Percentiles rank a stretch among this genome's conserved stretches.
Evolutionary conservation across 768 basidiomycete genomes (phyloP).

Genomic region (Lactarius sanguifluus): DNA sequence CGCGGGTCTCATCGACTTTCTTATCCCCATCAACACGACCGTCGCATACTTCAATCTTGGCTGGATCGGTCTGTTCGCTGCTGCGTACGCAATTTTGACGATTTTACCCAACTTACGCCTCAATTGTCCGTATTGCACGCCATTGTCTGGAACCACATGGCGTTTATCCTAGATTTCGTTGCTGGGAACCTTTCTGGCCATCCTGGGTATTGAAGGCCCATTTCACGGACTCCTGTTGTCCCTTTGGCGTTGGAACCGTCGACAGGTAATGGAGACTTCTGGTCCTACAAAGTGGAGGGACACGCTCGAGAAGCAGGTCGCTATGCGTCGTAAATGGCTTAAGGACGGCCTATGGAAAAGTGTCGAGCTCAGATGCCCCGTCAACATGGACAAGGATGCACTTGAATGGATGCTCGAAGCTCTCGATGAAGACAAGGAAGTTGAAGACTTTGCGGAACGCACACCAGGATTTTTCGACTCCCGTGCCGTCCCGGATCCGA

Average conservation of each 20-base stretch:
- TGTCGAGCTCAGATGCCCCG: neutral
- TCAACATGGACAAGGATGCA: neutral
- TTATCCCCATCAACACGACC: conserved; percentile 12
- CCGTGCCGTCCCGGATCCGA: neutral
- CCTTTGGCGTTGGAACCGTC: neutral
- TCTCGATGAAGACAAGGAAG: neutral
- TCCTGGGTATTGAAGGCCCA: neutral
- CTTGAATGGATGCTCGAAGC: neutral
- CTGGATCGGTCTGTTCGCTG: conserved; percentile 5
- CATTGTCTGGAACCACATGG: conserved; percentile 1
- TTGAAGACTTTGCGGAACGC: neutral
- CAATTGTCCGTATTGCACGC: neutral
- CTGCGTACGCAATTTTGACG: neutral
- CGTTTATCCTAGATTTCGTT: neutral
- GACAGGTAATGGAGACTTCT: neutral
- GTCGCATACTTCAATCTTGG: conserved; percentile 14
- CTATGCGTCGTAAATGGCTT: neutral
- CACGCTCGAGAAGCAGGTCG: neutral
- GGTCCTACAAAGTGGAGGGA: neutral
- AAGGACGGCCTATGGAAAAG: neutral
- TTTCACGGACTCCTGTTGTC: neutral
- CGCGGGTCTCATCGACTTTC: conserved; percentile 22
- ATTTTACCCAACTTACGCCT: neutral
- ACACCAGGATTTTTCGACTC: conserved; percentile 3
- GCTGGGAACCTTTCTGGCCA: neutral